These are phyloP conservation scores for Pseudozyma sp. DNA, from an alignment of 1,284 basidiomycete species.

Conservation along the genomic window DNA sequence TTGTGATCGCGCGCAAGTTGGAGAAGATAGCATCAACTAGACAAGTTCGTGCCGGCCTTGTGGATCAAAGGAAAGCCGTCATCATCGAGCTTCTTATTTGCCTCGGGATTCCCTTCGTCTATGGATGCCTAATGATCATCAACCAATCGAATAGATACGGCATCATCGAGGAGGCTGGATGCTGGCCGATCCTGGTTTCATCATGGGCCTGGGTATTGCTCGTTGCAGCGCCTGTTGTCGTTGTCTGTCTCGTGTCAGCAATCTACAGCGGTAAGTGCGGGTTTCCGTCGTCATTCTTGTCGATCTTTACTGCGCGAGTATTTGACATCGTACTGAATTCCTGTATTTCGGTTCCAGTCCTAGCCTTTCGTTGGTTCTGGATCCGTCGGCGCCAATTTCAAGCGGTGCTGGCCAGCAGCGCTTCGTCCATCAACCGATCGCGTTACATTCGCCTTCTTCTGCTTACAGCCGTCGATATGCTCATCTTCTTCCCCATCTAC, in stretches of 20 bases:
- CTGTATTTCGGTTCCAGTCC: conserved; percentile 1
- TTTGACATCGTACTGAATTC: neutral
- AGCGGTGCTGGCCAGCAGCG: conserved; percentile 19
- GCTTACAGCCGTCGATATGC: conserved; percentile 17
- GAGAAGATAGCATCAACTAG: conserved; percentile 26
- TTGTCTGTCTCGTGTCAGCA: conserved; percentile 10
- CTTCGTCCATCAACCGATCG: conserved; percentile 16
- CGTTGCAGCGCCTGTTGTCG: conserved; percentile 8
- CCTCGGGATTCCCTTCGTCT: conserved; percentile 17
- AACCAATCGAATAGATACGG: conserved; percentile 18
- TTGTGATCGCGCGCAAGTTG: conserved; percentile 24
- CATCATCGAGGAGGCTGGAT: conserved; percentile 19
- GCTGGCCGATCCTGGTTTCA: conserved; percentile 14
- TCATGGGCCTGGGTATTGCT: conserved; percentile 21
- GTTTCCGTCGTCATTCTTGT: neutral
- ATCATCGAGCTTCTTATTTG: conserved; percentile 21
- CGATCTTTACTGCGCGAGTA: no score
- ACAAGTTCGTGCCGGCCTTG: conserved; percentile 6
- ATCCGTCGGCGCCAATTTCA: conserved; percentile 28
- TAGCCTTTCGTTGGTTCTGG: conserved; percentile 32
- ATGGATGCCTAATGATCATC: conserved; percentile 25
- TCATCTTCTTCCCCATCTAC: conserved; percentile 18
- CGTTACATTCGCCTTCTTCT: conserved; percentile 14
- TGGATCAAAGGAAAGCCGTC: conserved; percentile 11
- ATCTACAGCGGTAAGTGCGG: conserved; percentile 21